Evolutionary conservation across 2,329 filamentous ascomycete genomes (phyloP).

Genomic region (Hymenotorrendiella dingleyae): DNA sequence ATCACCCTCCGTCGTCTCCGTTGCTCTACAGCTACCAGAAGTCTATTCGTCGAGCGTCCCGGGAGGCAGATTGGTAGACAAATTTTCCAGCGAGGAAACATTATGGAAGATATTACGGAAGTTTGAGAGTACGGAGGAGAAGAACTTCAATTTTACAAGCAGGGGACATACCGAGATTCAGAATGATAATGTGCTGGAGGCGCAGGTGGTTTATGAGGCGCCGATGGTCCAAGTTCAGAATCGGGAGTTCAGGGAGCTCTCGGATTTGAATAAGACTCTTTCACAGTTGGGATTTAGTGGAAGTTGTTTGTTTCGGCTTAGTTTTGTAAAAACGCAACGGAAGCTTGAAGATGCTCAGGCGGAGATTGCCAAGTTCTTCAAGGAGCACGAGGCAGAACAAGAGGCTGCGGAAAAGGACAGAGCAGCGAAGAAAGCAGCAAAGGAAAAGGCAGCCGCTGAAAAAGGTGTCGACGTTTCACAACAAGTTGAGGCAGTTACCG

Average conservation of each 20-base stretch:
- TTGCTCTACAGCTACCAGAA: constrained; percentile 79
- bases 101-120: constrained; percentile 87
- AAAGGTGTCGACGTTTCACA: not conserved
- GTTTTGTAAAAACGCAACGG: constrained; percentile 68
- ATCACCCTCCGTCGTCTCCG: constrained; percentile 76
- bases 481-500: not conserved
- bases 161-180: constrained; percentile 63
- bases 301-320: constrained; percentile 70
- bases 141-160: constrained; percentile 74
- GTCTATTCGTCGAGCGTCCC: constrained; percentile 58
- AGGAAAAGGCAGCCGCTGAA: not conserved
- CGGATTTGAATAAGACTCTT: constrained; percentile 82
- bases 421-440: not conserved
- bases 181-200: constrained; percentile 48
- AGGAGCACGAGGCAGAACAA: constrained; percentile 16
- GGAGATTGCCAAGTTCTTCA: constrained; percentile 74
- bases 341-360: constrained; percentile 81
- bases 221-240: constrained; percentile 82
- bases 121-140: constrained; percentile 68
- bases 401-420: constrained; percentile 8
- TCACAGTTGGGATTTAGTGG: constrained; percentile 85
- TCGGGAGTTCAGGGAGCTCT: constrained; percentile 68
- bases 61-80: constrained; percentile 68
- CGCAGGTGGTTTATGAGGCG: constrained; percentile 81
- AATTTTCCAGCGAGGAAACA: constrained; percentile 81